Evolutionary conservation across 352 stramenopile species (phyloP).

Genomic region (Phytophthora rubi): DNA sequence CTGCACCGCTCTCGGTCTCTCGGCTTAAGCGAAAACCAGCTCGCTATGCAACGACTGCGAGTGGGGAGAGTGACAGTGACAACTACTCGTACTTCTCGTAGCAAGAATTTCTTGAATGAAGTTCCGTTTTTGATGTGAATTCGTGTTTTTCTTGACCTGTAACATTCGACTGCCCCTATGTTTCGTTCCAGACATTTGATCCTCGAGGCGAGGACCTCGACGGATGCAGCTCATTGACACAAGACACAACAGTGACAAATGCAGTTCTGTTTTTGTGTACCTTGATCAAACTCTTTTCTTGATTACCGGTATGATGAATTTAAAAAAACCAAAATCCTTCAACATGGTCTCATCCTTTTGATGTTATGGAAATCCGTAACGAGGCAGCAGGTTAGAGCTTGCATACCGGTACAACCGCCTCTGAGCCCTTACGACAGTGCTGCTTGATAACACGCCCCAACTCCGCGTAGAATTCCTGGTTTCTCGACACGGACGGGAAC

Average conservation of each 20-base stretch:
- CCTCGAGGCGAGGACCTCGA: no score
- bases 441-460: slow-evolving; percentile 29
- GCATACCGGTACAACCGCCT: background rate
- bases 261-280: background rate
- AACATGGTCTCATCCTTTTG: background rate
- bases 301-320: background rate
- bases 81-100: slow-evolving; percentile 14
- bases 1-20: slow-evolving; percentile 44
- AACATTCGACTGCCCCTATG: background rate
- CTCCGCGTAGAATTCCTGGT: slow-evolving; percentile 34
- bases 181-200: no score
- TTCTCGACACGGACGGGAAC: slow-evolving; percentile 43
- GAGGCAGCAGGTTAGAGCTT: slow-evolving; percentile 19
- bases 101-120: slow-evolving; percentile 20
- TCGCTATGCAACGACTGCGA: slow-evolving; percentile 19
- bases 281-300: background rate
- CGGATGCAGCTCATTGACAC: no score
- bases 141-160: background rate
- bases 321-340: background rate
- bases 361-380: no score
- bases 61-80: slow-evolving; percentile 5
- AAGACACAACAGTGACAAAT: background rate
- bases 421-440: slow-evolving; percentile 30
- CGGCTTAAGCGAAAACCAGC: slow-evolving; percentile 15
- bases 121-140: slow-evolving; percentile 23